Base-by-base conservation (phyloP, 805 yeast species). In the Kodamaea kakaduensis region DNA sequence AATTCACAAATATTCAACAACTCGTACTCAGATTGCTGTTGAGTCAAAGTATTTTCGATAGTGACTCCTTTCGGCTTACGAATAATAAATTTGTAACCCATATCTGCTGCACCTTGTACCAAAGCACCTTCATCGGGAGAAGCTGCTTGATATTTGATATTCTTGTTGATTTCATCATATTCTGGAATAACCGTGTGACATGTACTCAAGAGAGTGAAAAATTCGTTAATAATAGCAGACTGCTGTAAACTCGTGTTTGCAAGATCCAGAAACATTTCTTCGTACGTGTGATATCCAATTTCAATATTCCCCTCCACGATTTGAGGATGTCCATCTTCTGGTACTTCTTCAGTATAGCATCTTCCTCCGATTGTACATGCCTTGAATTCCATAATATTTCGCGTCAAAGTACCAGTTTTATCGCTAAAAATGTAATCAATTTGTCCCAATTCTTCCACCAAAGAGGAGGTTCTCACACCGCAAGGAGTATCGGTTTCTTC, bases 111-210 rank as follows among this genome's bases (percentile, higher is more conserved):
- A 40, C 99, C 99, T 50, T 89, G 88, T 2, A 93, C 99, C 42
- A 93, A 69, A 0, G 99, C 99, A 34, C 98, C 98, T 67, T 94
- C 98, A 64, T 93, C 99, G 0, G 98, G 98, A 0, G 97, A 89
- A 0, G 98, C 96, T 1, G 99, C 98, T 61, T 93, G 99, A 57
- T 94, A 93, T 56, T 86, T 89, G 44, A 93, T 80, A 2, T 70
- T 47, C 0, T 84, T 85, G 3, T 58, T 53, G 38, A 65, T 67
- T 1, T 70, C 78, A 41, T 71, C 72, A 13, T 74, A 66, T 57
- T 93, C 98, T 0, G 99, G 99, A 43, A 93, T 93, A 25, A 93
- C 99, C 0, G 99, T 94, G 52, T 93, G 99, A 57, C 98, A 93
- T 0, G 95, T 79, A 25, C 97, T 86, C 40, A 93, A 67, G 32